These are phyloP conservation scores for Trichoderma oligosporum DNA, from an alignment of 2,329 filamentous ascomycete species.

Conservation along the genomic window DNA sequence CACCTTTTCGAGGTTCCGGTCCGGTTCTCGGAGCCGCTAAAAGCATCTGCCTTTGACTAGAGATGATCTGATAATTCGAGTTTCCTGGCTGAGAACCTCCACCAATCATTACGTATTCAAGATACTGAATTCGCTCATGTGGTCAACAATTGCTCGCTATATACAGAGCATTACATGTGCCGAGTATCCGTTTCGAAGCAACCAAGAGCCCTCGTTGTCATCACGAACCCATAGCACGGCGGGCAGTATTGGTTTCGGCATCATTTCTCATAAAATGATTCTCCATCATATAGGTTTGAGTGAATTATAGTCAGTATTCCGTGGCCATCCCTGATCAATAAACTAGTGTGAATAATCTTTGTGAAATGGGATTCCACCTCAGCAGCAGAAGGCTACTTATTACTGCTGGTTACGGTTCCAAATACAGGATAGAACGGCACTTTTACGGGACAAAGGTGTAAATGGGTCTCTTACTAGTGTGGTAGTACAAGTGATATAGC, in stretches of 20 bases:
- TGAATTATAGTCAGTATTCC: background rate
- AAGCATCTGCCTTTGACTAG: background rate
- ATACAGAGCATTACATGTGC: background rate
- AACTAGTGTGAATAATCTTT: background rate
- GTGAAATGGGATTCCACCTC: background rate
- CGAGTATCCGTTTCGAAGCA: background rate
- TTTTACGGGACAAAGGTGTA: background rate
- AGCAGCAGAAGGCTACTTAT: background rate
- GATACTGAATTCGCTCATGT: background rate
- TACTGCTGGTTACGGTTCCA: background rate
- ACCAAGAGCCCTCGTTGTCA: too few species aligned
- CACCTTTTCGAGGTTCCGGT: background rate
- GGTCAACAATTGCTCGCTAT: background rate
- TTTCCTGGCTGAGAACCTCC: background rate
- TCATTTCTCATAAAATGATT: background rate
- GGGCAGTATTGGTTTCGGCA: too few species aligned
- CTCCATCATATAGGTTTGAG: background rate
- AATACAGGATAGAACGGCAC: background rate
- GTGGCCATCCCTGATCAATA: background rate
- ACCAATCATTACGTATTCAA: background rate
- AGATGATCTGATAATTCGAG: constrained; percentile 4
- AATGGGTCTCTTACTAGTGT: constrained; percentile 2
- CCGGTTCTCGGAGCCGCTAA: constrained; percentile 15
- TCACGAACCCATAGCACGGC: too few species aligned
- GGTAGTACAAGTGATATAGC: background rate